phyloP scores from a whole-genome alignment of 495 filamentous ascomycete species.

The Mytilinidion resinicola region DNA sequence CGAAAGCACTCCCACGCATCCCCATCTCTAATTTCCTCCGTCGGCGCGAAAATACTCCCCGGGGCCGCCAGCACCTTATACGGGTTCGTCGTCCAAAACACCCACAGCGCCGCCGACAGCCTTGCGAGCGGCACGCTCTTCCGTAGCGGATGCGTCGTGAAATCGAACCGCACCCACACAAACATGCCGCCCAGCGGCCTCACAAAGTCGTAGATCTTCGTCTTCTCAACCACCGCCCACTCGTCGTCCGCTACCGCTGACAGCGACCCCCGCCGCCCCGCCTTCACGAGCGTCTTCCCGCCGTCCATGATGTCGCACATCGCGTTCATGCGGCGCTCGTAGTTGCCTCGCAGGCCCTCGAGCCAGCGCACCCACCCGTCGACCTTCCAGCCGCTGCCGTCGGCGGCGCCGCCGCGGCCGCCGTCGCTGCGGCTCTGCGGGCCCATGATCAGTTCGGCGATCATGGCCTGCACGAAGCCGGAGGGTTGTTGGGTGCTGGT shows the following conservation, averaged over 20 bases:
- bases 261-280: slow-evolving; percentile 33
- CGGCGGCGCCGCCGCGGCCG: slow-evolving; percentile 38
- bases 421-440: slow-evolving; percentile 41
- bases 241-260: slow-evolving; percentile 43
- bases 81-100: slow-evolving; percentile 62
- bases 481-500: slow-evolving; percentile 73
- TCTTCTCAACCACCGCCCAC: slow-evolving; percentile 61
- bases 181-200: slow-evolving; percentile 93
- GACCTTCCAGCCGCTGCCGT: slow-evolving; percentile 63
- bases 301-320: slow-evolving; percentile 69
- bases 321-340: slow-evolving; percentile 71
- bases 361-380: slow-evolving; percentile 89
- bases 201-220: slow-evolving; percentile 62
- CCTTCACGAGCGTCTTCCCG: slow-evolving; percentile 53
- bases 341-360: slow-evolving; percentile 68
- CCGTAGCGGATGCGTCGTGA: slow-evolving; percentile 66
- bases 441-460: slow-evolving; percentile 71
- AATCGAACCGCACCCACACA: slow-evolving; percentile 66
- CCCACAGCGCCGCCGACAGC: slow-evolving; percentile 60
- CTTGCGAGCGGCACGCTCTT: slow-evolving; percentile 38
- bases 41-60: slow-evolving; percentile 66
- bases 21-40: slow-evolving; percentile 44
- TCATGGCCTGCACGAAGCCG: slow-evolving; percentile 78
- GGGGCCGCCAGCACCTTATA: slow-evolving; percentile 59
- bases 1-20: slow-evolving; percentile 61